Percentiles rank a stretch among this genome's conserved stretches.
Conservation (phyloP, 202 grass and related monocot species). For the Setaria viridis region DNA sequence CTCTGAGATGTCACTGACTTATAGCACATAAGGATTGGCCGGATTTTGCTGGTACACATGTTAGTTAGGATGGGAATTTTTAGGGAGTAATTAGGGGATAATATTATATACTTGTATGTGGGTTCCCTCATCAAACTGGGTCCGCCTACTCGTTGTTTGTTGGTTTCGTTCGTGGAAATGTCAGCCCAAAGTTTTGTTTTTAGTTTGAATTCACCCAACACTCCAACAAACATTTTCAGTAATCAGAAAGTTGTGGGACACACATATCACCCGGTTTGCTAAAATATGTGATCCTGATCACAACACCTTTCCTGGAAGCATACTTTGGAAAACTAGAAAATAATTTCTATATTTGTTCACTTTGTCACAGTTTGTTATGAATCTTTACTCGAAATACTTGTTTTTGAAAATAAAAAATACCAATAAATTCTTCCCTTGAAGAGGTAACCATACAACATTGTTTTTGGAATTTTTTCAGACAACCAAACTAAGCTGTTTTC, state of each 20-base stretch:
- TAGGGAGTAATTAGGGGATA: neutral
- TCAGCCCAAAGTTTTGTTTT: neutral
- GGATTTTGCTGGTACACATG: slow-evolving; percentile 22
- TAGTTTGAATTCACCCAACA: neutral
- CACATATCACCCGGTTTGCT: neutral
- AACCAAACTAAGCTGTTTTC: neutral
- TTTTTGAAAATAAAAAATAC: neutral
- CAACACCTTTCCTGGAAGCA: neutral
- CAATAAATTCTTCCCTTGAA: neutral
- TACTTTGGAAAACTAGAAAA: neutral
- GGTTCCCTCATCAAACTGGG: neutral
- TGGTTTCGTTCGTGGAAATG: slow-evolving; percentile 2
- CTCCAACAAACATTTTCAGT: neutral
- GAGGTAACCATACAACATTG: neutral
- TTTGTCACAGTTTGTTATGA: neutral
- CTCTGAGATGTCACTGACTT: slow-evolving; percentile 22
- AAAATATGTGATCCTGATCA: neutral
- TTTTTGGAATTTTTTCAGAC: neutral
- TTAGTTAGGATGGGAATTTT: neutral
- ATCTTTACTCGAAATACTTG: neutral
- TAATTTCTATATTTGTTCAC: neutral
- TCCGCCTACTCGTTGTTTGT: neutral
- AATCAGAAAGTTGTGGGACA: neutral
- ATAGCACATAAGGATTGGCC: slow-evolving; percentile 13
- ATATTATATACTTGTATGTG: too few species aligned